A percentile compares a stretch with the other conserved stretches of the same genome.
These are phyloP conservation scores for Pinguiococcus pyrenoidosus DNA, from an alignment of 108 stramenopile genomes.

Conservation along the genomic window DNA sequence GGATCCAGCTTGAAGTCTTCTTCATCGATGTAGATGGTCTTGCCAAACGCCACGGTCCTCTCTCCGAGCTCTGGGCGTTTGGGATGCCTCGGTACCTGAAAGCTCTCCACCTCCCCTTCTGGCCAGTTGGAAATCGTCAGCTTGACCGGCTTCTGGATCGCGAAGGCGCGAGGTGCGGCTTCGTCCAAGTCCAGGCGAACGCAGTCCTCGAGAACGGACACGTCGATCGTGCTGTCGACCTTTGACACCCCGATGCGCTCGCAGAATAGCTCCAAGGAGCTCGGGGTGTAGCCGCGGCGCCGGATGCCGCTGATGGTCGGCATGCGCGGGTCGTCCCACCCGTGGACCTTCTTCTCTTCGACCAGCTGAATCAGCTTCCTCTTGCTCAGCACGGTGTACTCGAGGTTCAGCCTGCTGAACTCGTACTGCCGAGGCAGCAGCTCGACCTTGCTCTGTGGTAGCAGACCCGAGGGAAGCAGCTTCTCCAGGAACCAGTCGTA, in stretches of 20 bases:
- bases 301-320: conserved; percentile 28
- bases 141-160: conserved; percentile 62
- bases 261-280: conserved; percentile 64
- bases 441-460: conserved; percentile 4
- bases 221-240: conserved; percentile 69
- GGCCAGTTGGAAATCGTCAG: conserved; percentile 64
- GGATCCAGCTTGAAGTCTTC: conserved; percentile 62
- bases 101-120: conserved; percentile 36
- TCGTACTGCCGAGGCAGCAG: conserved; percentile 62
- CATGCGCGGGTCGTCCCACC: conserved; percentile 27
- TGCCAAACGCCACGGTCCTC: conserved; percentile 62
- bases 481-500: conserved; percentile 77
- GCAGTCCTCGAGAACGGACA: conserved; percentile 63
- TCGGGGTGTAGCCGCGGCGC: conserved; percentile 66
- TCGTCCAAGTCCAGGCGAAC: conserved; percentile 65
- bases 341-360: conserved; percentile 54
- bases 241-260: conserved; percentile 78
- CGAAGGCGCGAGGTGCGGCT: conserved; percentile 54
- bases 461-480: conserved; percentile 47
- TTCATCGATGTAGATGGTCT: conserved; percentile 59
- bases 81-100: conserved; percentile 61
- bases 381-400: conserved; percentile 71
- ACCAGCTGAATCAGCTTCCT: conserved; percentile 68
- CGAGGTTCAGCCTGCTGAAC: conserved; percentile 74
- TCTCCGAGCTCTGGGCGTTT: conserved; percentile 55